Conservation (phyloP, 2,329 filamentous ascomycete genomes). For the Ophiobolus disseminans region DNA sequence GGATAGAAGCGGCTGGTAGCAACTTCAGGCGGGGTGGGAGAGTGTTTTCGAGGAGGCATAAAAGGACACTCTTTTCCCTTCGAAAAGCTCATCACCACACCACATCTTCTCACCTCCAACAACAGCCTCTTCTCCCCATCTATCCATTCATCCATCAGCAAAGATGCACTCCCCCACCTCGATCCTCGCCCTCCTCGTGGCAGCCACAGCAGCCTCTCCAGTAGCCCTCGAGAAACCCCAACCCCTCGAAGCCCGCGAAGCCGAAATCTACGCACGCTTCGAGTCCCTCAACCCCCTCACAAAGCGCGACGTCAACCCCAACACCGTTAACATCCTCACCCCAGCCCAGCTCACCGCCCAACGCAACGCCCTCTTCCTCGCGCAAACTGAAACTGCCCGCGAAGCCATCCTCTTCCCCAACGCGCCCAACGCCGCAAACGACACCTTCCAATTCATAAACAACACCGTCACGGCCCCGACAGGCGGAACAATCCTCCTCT, state of each 20-base stretch:
- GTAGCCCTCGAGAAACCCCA: conserved; percentile 5
- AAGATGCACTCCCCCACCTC: conserved; percentile 14
- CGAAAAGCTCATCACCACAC: background rate
- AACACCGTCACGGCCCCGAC: conserved; percentile 44
- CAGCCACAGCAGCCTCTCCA: conserved; percentile 16
- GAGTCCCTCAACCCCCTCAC: conserved; percentile 8
- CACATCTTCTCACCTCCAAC: background rate
- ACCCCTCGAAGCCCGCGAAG: conserved; percentile 7
- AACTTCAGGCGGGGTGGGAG: background rate
- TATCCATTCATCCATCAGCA: background rate
- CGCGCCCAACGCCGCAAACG: conserved; percentile 24
- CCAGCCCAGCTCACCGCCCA: conserved; percentile 19
- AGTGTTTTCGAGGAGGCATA: too few species aligned
- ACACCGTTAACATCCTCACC: conserved; percentile 24
- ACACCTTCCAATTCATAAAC: conserved; percentile 32
- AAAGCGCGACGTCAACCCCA: conserved; percentile 21
- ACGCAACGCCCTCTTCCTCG: conserved; percentile 23
- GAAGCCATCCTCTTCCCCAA: conserved; percentile 27
- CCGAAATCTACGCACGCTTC: conserved; percentile 6
- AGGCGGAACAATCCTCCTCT: conserved; percentile 59
- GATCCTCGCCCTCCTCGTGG: conserved; percentile 12
- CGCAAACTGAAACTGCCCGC: conserved; percentile 20
- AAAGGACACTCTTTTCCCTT: too few species aligned
- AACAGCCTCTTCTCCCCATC: too few species aligned
- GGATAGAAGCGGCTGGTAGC: background rate